A percentile compares a stretch with the other conserved stretches of the same genome.
phyloP scores from a whole-genome alignment of 176 grass and related monocot species.

The Aegilops speltoides region DNA sequence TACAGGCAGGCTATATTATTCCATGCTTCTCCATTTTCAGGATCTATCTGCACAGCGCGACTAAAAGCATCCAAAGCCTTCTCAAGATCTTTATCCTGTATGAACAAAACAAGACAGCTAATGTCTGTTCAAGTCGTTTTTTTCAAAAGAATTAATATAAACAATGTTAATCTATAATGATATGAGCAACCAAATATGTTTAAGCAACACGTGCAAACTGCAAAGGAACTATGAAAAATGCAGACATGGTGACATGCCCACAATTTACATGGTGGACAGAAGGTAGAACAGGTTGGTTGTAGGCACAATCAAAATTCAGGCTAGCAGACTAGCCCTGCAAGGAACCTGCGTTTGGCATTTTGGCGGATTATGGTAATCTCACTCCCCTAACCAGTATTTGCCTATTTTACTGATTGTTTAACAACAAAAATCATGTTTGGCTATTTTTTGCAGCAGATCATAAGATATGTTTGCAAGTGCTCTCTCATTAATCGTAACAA shows the following conservation, averaged over 20 bases:
- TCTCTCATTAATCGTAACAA: background rate
- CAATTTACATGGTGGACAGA: background rate
- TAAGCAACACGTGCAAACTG: background rate
- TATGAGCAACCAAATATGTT: background rate
- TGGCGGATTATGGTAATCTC: background rate
- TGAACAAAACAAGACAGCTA: slow-evolving; percentile 25
- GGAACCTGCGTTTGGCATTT: background rate
- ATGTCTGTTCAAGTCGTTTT: background rate
- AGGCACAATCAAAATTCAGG: background rate
- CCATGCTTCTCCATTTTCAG: slow-evolving; percentile 99
- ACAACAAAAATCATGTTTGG: background rate
- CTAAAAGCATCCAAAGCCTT: slow-evolving; percentile 96
- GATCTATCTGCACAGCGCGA: slow-evolving; percentile 92
- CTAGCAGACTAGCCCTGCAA: background rate
- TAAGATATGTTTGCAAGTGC: background rate
- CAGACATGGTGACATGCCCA: background rate
- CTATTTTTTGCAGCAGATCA: background rate
- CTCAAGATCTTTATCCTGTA: slow-evolving; percentile 82
- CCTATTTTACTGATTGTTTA: background rate
- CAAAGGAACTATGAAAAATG: background rate
- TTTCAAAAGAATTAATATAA: background rate
- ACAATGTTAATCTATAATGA: background rate
- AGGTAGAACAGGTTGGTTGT: background rate
- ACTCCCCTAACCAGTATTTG: background rate
- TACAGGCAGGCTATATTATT: slow-evolving; percentile 98